Percentiles rank a stretch among this genome's conserved stretches.
These are phyloP conservation scores for Casaregolazyma suthepensis DNA, from an alignment of 1,139 yeast species.

Conservation along the genomic window DNA sequence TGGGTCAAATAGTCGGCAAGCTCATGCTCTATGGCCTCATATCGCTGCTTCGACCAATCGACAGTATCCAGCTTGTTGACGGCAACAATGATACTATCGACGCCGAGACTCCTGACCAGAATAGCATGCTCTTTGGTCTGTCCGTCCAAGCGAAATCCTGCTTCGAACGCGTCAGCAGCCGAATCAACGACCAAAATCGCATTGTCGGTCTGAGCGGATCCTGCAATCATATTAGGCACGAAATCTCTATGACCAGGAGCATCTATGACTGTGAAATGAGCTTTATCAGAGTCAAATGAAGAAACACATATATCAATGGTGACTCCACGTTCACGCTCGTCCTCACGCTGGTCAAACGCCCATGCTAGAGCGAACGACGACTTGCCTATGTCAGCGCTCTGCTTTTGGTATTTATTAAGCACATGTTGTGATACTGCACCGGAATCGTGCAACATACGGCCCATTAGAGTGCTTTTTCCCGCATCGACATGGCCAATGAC, in stretches of 20 bases:
- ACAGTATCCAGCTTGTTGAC: conserved; percentile 82
- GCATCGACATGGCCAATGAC: conserved; percentile 92
- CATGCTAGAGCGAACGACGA: conserved; percentile 94
- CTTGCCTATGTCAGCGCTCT: conserved; percentile 78
- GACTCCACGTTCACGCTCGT: conserved; percentile 80
- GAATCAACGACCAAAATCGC: conserved; percentile 75
- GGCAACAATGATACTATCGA: conserved; percentile 67
- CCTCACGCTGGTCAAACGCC: conserved; percentile 94
- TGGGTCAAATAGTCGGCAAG: conserved; percentile 50
- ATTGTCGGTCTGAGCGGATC: conserved; percentile 76
- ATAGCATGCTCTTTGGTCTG: conserved; percentile 93
- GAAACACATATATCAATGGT: conserved; percentile 91
- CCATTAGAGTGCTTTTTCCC: conserved; percentile 94
- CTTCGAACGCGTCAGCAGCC: conserved; percentile 77
- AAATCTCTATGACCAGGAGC: conserved; percentile 98
- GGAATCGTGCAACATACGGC: conserved; percentile 73
- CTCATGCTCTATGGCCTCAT: conserved; percentile 52
- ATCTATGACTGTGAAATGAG: conserved; percentile 81
- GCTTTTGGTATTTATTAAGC: conserved; percentile 69
- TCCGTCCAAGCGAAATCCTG: conserved; percentile 81
- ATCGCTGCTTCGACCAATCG: conserved; percentile 65
- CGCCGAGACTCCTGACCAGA: conserved; percentile 76
- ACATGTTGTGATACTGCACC: conserved; percentile 76
- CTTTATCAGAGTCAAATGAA: conserved; percentile 59
- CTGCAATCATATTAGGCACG: conserved; percentile 98